A percentile compares a stretch with the other conserved stretches of the same genome.
Conservation (phyloP, 345 rosid genomes). For the Gossypium thurberi region DNA sequence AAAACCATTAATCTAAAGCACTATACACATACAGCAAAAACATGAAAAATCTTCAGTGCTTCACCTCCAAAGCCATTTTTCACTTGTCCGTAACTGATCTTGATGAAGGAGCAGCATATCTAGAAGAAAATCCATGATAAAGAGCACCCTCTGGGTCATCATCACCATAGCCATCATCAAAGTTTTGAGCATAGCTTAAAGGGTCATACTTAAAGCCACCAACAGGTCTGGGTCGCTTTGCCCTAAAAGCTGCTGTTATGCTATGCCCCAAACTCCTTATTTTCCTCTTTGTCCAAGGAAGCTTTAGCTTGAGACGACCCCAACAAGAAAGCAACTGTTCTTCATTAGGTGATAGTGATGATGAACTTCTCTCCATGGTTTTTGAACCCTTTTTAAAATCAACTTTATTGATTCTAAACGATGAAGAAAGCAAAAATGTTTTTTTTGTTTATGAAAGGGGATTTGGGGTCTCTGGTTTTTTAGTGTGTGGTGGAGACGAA, state of each 20-base stretch:
- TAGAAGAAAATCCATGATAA: slow-evolving; percentile 33
- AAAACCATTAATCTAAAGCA: neutral
- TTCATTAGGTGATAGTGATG: slow-evolving; percentile 17
- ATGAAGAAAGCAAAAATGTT: neutral
- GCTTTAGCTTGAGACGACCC: slow-evolving; percentile 36
- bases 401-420: neutral
- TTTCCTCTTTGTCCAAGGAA: slow-evolving; percentile 31
- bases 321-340: slow-evolving; percentile 34
- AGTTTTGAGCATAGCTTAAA: slow-evolving; percentile 44
- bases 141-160: slow-evolving; percentile 18
- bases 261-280: slow-evolving; percentile 11
- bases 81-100: slow-evolving; percentile 15
- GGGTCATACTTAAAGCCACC: slow-evolving; percentile 44
- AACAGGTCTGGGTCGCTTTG: slow-evolving; percentile 15
- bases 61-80: neutral
- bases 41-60: neutral
- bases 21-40: neutral
- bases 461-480: slow-evolving; percentile 13
- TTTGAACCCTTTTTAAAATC: neutral
- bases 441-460: neutral
- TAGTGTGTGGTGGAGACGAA: slow-evolving; percentile 26
- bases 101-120: slow-evolving; percentile 27
- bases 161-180: slow-evolving; percentile 33
- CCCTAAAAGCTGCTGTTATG: slow-evolving; percentile 13
- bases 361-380: slow-evolving; percentile 22